Evolutionary conservation across 2,329 filamentous ascomycete genomes (phyloP), one percentile per base, ranked within the genome.

Genomic region (Colletotrichum eremochloae): DNA sequence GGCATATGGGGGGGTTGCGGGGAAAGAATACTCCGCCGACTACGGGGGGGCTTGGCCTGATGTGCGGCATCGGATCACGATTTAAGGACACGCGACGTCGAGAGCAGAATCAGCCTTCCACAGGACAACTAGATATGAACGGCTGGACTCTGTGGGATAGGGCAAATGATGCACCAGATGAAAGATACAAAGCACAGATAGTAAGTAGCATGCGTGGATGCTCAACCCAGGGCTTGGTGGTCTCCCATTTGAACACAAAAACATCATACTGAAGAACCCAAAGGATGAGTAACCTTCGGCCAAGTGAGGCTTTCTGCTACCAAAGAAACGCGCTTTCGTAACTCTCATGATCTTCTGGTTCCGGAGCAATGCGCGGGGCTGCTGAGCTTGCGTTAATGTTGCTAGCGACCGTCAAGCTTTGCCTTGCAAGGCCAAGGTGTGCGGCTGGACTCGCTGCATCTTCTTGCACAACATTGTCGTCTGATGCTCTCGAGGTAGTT

Each of bases 261-360:
- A 18, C 8, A 18, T 18, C 29, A 18, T 9, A 12, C 24, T 20
- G 8, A 53, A 29, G 8, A 42, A 9, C 20, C 14, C 24, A 7
- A 15, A 31, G 2, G 9, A 9, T 11, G n/a, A n/a, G 24, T 12
- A 3, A n/a, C 3, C 29, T 8, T 36, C n/a, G 9, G 20, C n/a
- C 46, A 48, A 12, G 14, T 15, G 12, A 31, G n/a, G 15, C 2
- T 29, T 15, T 7, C 18, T 53, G 18, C 29, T 56, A 71, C 63
- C 56, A 71, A 50, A 71, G 38, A 36, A 67, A 71, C 8, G 56
- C 63, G 18, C 24, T 56, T 29, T 71, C 68, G 3, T 61, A 71
- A 8, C n/a, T 50, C 12, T 52, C 60, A 14, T 5, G 2, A 0
- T 29, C 55, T 9, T 40, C n/a, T 3, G 55, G 5, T 9, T 24